These are phyloP conservation scores for Odontarrhena argentea DNA, from an alignment of 345 rosid genomes.

Conservation along the genomic window DNA sequence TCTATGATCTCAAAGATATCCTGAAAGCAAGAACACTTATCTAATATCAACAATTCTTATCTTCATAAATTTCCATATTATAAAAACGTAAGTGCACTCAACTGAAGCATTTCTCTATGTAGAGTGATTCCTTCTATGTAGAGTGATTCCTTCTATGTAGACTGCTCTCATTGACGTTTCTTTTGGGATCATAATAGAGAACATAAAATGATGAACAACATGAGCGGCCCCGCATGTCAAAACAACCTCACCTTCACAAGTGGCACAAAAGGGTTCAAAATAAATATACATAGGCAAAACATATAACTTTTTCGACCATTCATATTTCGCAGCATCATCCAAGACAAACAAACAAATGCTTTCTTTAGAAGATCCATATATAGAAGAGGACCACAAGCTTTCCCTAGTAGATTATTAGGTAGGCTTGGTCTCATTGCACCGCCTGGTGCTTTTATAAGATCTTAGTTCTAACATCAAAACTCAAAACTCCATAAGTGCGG, in stretches of 20 bases:
- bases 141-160: constrained; percentile 13
- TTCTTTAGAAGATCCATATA: neutral
- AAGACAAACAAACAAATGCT: constrained; percentile 9
- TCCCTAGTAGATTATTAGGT: constrained; percentile 15
- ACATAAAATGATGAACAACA: neutral
- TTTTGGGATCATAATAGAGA: constrained; percentile 29
- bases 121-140: neutral
- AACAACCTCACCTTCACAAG: constrained; percentile 10
- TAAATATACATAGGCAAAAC: neutral
- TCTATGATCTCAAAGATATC: too few relatives aligned
- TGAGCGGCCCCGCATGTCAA: neutral
- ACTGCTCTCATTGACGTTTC: neutral
- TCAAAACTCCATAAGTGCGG: neutral
- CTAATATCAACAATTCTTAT: too few relatives aligned
- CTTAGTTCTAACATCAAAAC: constrained; percentile 26
- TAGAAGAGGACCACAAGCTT: constrained; percentile 10
- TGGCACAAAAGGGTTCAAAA: neutral
- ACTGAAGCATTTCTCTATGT: too few relatives aligned
- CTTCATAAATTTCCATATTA: too few relatives aligned
- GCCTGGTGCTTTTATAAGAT: neutral
- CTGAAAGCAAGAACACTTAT: too few relatives aligned
- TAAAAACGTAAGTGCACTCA: too few relatives aligned
- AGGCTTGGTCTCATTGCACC: neutral
- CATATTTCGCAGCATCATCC: constrained; percentile 12
- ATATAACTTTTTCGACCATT: neutral